Base-by-base conservation (phyloP, 257 asterid genomes). In the Coffea eugenioides region DNA sequence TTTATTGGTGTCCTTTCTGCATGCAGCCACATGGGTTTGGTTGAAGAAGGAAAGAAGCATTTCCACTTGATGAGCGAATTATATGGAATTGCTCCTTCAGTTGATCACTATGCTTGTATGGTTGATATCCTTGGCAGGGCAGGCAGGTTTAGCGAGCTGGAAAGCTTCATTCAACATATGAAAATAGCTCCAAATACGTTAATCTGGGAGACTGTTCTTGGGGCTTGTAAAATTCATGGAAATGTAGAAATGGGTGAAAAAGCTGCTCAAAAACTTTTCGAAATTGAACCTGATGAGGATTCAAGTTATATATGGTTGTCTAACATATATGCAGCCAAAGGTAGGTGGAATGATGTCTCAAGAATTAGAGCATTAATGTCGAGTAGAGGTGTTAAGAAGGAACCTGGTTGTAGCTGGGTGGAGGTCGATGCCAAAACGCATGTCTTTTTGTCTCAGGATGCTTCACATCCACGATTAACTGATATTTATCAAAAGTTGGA, bases 401-500 rank as follows among this genome's bases (percentile, higher is more conserved):
- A 92, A 83, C 91, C 97, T 39, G 98, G 98, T 67, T 92, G 97
- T 84, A 94, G 98, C 68, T 94, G 98, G 98, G 86, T 89, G 59
- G 95, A 91, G 85, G 81, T 83, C 75, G 87, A 90, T 86, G 87
- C 91, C 65, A 88, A 84, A 83, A 84, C 91, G 74, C 97, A 92
- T 77, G 94, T 87, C 79, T 94, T 92, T 86, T 74, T 90, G 83
- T 92, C 97, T 72, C 95, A 89, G 80, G 94, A 92, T 85, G 80
- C 79, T 45, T 87, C 92, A 27, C 98, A 94, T 88, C 91, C 97
- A 39, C 86, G 86, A 78, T 65, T 90, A 43, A 20, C 27, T 25
- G 93, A 91, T 51, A 88, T 94, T 73, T 89, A 87, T 73, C 74
- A 74, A 64, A 90, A 94, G 83, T 81, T 92, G 87, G 92, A 83